Evolutionary conservation across 306 rosid species (phyloP), one percentile per base, ranked within the genome.

Genomic region (Vigna hirtella): DNA sequence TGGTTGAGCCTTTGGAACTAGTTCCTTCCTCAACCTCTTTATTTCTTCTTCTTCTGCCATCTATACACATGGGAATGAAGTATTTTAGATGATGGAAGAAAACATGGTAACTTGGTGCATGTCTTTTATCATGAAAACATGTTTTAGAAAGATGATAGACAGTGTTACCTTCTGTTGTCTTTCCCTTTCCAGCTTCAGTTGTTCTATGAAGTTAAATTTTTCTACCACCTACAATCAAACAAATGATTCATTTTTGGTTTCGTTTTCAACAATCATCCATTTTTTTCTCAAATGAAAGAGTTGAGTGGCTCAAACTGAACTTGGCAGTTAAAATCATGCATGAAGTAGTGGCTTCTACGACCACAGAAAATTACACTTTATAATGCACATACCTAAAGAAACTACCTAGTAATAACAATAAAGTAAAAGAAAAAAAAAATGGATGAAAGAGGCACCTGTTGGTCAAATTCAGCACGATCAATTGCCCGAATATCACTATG

Each of bases 1-100:
- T 10, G 98, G 99, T 75, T 96, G 98, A 72, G 99, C 98, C 86
- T 88, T 96, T 18, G 99, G 99, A 62, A 93, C 83, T 4, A 90
- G 88, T 70, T 91, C 99, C 88, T 86, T 93, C 79, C 96, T 90
- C 79, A 91, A 79, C 79, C 99, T 88, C 82, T 74, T 84, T 30
- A 93, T 12, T 83, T 96, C 97, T 80, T 93, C 99, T 80, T 93
- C 99, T 83, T 93, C 94, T 56, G 84, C 93, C 83, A 90, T 70
- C 98, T 96, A 57, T 93, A 62, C 63, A 62, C 63, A 82, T 30
- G 4, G n/a, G 48, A 34, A 18, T 16, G n/a, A 53, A 78, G 66
- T 53, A 42, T n/a, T 66, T 34, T 57, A 71, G 24, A 51, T 20
- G 28, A 42, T 10, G 22, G 43, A 59, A 20, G 42, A 18, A 67